Base-by-base conservation (phyloP, 495 filamentous ascomycete species). In the Melanomma pulvis-pyrius region DNA sequence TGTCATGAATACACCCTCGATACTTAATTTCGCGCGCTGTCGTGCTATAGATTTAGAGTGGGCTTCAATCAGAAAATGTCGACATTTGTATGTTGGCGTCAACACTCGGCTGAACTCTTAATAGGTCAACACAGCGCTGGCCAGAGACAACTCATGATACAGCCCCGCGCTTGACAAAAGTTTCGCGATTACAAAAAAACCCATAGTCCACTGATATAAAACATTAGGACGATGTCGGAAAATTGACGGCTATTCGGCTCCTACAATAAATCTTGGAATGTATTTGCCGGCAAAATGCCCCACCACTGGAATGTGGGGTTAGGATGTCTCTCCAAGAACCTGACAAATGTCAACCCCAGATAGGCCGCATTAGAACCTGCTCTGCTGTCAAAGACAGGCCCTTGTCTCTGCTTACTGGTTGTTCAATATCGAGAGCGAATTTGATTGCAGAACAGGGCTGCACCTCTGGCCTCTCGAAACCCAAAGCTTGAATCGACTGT, bases 231-330 rank as follows among this genome's bases (percentile, higher is more conserved):
- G 49, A 24, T 30, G 24, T 44, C 26, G 59, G 46, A 55, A 54
- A 25, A 30, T 15, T 11, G 0, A 19, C 57, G 64, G 58, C 39
- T 67, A 51, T 48, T 67, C 64, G 64, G 64, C 64, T 55, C n/a
- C 64, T 12, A 46, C 39, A 17, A 2, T 15, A n/a, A 44, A 44
- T 44, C 39, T 44, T 11, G 39, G n/a, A 51, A 30, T 30, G 25
- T 21, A 67, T 36, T 67, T 61, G 64, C 64, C 64, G 64, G 58
- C 2, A 21, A 36, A 24, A 15, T 63, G 65, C 65, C 65, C 65
- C 65, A 68, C 65, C 65, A 50, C 19, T 19, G 11, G 9, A 58
- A 68, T 68, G 65, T 68, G 65, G 65, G 65, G 65, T 68, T 54
- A n/a, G 19, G 36, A 29, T 53, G 29, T 29, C 25, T 21, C 60